Evolutionary conservation across 2,329 filamentous ascomycete genomes (phyloP).

Genomic region (Colletotrichum noveboracense): DNA sequence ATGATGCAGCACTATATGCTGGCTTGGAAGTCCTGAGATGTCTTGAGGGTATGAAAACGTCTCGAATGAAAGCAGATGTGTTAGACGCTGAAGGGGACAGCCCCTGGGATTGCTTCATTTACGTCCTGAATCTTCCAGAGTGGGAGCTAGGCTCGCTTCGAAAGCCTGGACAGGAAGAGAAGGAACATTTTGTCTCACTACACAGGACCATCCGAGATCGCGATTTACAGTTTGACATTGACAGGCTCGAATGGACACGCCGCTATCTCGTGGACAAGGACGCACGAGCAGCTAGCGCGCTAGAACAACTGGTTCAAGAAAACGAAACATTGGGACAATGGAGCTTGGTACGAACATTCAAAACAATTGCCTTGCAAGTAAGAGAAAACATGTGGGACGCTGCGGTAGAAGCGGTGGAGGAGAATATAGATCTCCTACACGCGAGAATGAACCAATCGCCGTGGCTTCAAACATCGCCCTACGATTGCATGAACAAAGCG

Average conservation of each 20-base stretch:
- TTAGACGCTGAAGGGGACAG: neutral
- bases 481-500: neutral
- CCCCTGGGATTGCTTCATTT: neutral
- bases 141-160: neutral
- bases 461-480: neutral
- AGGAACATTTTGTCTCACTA: neutral
- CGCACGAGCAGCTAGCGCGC: neutral
- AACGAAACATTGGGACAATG: neutral
- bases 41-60: neutral
- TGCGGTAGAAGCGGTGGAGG: neutral
- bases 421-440: neutral
- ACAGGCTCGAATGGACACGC: neutral
- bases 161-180: neutral
- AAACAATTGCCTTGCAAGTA: neutral
- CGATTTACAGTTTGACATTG: neutral
- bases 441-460: neutral
- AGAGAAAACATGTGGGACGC: slow-evolving; percentile 8
- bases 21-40: neutral
- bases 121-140: fast-evolving
- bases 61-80: neutral
- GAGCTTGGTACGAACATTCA: neutral
- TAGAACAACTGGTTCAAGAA: neutral
- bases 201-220: neutral
- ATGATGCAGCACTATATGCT: neutral
- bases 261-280: neutral